Evolutionary conservation across 306 rosid species (phyloP).

Genomic region (cucumber (Cucumis sativus)): DNA sequence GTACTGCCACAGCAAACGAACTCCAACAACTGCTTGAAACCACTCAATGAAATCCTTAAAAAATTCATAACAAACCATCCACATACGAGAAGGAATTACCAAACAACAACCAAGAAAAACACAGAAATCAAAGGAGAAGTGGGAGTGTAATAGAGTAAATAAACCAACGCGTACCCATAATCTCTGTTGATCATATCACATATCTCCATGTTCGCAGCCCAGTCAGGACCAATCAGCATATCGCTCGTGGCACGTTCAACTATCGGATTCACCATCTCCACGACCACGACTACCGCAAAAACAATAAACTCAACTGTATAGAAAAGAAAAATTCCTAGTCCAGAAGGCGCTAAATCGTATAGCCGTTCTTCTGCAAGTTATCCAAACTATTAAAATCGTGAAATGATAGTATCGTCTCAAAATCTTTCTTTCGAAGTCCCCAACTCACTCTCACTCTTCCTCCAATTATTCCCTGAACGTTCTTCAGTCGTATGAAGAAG

Average conservation of each 20-base stretch:
- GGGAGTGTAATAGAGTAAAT: conserved; percentile 10
- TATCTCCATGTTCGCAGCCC: conserved; percentile 99
- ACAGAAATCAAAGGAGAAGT: conserved; percentile 6
- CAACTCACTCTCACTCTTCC: neutral
- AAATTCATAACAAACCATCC: neutral
- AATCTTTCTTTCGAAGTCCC: neutral
- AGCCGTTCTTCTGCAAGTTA: neutral
- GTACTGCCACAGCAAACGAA: neutral
- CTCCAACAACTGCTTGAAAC: neutral
- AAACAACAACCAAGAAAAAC: neutral
- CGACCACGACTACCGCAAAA: neutral
- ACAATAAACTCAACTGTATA: neutral
- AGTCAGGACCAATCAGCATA: conserved; percentile 94
- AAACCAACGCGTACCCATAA: conserved; percentile 44
- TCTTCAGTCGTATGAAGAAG: too few species aligned
- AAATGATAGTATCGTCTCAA: neutral
- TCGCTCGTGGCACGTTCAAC: conserved; percentile 94
- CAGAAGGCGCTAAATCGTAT: neutral
- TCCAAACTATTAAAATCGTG: neutral
- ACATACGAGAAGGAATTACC: neutral
- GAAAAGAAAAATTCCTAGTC: neutral
- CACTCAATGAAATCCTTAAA: neutral
- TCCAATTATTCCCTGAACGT: too few species aligned
- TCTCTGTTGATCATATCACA: conserved; percentile 84
- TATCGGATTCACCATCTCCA: conserved; percentile 67